phyloP scores from a whole-genome alignment of 1,284 basidiomycete genomes.

The Spongiforma sp. region DNA sequence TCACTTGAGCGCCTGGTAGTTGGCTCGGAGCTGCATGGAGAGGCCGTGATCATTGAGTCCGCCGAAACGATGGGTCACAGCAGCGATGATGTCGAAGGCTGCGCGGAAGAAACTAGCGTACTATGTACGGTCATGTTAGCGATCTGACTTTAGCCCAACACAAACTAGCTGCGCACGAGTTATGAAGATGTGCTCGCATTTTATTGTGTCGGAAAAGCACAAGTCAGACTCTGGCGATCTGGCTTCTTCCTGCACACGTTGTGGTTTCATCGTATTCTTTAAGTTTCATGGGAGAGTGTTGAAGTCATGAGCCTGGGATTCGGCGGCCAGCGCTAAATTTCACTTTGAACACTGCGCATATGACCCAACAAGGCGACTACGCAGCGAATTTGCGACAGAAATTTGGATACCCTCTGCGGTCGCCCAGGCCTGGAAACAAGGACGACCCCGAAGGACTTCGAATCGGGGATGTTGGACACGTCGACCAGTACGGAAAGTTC shows the following conservation, averaged over 20 bases:
- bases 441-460: neutral
- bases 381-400: neutral
- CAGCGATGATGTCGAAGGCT: constrained; percentile 64
- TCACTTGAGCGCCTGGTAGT: constrained; percentile 47
- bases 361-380: neutral
- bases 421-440: neutral
- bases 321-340: too few species aligned
- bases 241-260: too few species aligned
- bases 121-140: constrained; percentile 54
- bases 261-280: too few species aligned
- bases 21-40: constrained; percentile 51
- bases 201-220: too few species aligned
- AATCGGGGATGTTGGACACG: neutral
- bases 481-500: neutral
- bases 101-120: constrained; percentile 59
- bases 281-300: too few species aligned
- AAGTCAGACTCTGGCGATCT: too few species aligned
- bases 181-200: too few species aligned
- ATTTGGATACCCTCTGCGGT: neutral
- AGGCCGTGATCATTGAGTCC: constrained; percentile 43
- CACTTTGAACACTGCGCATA: too few species aligned
- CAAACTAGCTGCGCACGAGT: too few species aligned
- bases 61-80: constrained; percentile 58
- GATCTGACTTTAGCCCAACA: too few species aligned
- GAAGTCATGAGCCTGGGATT: too few species aligned